A percentile compares a stretch with the other conserved stretches of the same genome.
phyloP scores from a whole-genome alignment of 2,329 filamentous ascomycete species.

The Fusarium abutilonis region DNA sequence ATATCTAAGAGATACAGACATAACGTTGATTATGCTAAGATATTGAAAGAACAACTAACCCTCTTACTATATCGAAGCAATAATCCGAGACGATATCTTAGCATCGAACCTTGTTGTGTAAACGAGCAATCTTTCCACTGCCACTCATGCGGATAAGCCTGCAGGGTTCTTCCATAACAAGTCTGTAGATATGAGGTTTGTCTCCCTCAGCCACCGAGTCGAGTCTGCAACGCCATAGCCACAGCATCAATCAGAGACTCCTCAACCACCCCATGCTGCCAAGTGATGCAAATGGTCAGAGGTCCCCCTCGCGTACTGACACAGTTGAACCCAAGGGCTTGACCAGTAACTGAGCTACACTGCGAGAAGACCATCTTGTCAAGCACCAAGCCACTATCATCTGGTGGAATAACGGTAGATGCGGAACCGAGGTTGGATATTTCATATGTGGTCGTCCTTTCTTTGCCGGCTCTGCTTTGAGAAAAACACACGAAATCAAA shows the following conservation, averaged over 20 bases:
- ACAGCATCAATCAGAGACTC: conserved; percentile 7
- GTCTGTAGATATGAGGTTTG: too few relatives aligned
- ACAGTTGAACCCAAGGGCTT: conserved; percentile 21
- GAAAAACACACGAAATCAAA: background rate
- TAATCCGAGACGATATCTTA: too few relatives aligned
- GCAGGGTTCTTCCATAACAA: too few relatives aligned
- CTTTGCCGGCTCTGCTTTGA: background rate
- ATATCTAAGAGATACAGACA: too few relatives aligned
- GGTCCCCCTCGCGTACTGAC: conserved; percentile 9
- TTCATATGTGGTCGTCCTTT: conserved; percentile 16
- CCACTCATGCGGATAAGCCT: too few relatives aligned
- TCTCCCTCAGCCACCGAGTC: background rate
- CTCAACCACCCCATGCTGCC: conserved; percentile 11
- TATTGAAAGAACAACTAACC: too few relatives aligned
- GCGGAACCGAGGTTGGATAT: conserved; percentile 21
- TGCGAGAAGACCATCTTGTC: conserved; percentile 20
- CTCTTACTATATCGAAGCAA: too few relatives aligned
- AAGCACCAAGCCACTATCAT: background rate
- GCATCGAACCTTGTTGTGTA: too few relatives aligned
- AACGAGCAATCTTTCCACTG: too few relatives aligned
- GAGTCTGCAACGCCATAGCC: background rate
- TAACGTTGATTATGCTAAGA: too few relatives aligned
- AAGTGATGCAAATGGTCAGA: conserved; percentile 14
- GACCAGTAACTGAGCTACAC: conserved; percentile 16
- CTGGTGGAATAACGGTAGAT: background rate